Percentiles rank a stretch among this genome's conserved stretches.
These are phyloP conservation scores for Xerocomellus intermedius DNA, from an alignment of 768 basidiomycete species.

Conservation along the genomic window DNA sequence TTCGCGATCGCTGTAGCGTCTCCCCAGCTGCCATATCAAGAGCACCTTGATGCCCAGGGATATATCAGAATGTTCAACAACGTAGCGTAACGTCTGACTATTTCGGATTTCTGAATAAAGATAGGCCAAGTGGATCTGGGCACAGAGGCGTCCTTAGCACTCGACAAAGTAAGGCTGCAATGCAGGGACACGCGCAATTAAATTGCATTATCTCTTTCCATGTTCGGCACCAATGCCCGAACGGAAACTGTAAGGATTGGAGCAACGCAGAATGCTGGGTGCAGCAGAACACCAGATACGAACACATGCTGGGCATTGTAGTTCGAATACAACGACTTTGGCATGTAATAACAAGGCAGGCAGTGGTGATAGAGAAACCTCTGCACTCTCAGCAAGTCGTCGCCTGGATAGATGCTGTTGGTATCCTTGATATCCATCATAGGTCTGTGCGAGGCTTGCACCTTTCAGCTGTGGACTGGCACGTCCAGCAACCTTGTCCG, in stretches of 20 bases:
- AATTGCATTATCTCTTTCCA: not conserved
- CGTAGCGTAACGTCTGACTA: not conserved
- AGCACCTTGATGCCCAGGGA: too few relatives aligned
- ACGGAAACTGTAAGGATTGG: too few relatives aligned
- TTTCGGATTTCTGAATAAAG: not conserved
- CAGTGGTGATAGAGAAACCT: conserved; percentile 35
- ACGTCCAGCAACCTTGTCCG: conserved; percentile 10
- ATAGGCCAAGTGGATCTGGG: not conserved
- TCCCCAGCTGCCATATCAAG: too few relatives aligned
- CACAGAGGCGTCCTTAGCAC: rapidly evolving
- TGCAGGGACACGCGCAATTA: conserved; percentile 27
- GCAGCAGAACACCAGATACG: conserved; percentile 39
- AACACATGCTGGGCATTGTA: conserved; percentile 34
- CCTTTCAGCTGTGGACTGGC: conserved; percentile 4
- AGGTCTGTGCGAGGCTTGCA: not conserved
- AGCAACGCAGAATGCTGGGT: conserved; percentile 24
- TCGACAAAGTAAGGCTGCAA: not conserved
- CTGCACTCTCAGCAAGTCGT: not conserved
- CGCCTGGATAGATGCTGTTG: not conserved
- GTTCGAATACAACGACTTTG: conserved; percentile 38
- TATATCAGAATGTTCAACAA: too few relatives aligned
- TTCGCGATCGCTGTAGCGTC: too few relatives aligned
- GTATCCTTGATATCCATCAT: not conserved
- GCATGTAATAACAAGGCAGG: conserved; percentile 33
- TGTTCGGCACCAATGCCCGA: too few relatives aligned